phyloP scores from a whole-genome alignment of 768 basidiomycete species.

The Suillus spraguei region DNA sequence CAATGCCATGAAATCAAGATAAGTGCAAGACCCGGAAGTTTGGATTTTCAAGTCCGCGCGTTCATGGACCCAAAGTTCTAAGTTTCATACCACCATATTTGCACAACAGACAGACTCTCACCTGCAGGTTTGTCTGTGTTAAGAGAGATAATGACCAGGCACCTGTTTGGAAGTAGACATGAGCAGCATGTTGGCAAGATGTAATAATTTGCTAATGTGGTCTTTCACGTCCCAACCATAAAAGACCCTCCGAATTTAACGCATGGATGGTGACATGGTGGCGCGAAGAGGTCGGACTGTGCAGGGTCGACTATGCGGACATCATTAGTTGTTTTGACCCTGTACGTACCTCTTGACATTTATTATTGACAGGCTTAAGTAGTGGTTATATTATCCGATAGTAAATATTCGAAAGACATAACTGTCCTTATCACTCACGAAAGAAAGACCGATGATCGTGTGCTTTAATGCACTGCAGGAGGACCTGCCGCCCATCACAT shows the following conservation, averaged over 20 bases:
- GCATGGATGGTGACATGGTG: constrained; percentile 1
- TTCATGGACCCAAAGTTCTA: background rate
- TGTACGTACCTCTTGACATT: background rate
- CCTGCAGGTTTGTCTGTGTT: background rate
- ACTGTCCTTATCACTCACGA: background rate
- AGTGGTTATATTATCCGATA: background rate
- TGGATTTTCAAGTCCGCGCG: constrained; percentile 5
- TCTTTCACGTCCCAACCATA: constrained; percentile 2
- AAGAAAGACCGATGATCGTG: constrained; percentile 1
- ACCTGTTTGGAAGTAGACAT: constrained; percentile 3
- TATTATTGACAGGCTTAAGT: background rate
- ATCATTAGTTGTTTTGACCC: background rate
- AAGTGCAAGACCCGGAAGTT: constrained; percentile 1
- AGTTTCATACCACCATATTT: constrained; percentile 11
- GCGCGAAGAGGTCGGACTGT: constrained; percentile 7
- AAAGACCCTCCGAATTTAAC: constrained; percentile 1
- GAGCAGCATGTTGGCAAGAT: background rate
- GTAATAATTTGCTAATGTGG: constrained; percentile 4
- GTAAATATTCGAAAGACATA: background rate
- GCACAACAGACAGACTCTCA: background rate
- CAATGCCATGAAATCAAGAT: background rate
- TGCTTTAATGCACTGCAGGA: background rate
- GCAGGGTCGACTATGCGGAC: constrained; percentile 1
- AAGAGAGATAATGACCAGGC: constrained; percentile 4
- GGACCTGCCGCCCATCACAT: background rate